Evolutionary conservation across 2,329 filamentous ascomycete genomes (phyloP).

Genomic region (Thelonectria rubi): DNA sequence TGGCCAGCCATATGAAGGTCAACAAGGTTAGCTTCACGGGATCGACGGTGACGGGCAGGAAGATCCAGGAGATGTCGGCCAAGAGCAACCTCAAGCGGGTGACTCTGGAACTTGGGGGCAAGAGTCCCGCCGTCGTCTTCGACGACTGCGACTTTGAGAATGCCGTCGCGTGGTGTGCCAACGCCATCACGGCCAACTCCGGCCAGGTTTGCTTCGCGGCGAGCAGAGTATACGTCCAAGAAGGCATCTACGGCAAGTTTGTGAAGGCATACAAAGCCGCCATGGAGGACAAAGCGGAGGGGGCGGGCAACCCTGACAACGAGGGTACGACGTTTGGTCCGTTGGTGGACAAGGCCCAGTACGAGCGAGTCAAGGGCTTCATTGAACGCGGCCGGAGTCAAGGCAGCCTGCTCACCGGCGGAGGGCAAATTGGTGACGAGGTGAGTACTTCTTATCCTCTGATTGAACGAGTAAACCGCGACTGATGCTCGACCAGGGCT

Average conservation of each 20-base stretch:
- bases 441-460: conserved; percentile 31
- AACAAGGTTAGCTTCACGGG: conserved; percentile 75
- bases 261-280: conserved; percentile 67
- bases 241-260: conserved; percentile 66
- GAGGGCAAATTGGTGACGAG: conserved; percentile 50
- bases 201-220: conserved; percentile 81
- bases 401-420: conserved; percentile 51
- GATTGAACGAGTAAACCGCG: too few species aligned
- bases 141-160: conserved; percentile 71
- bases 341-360: conserved; percentile 59
- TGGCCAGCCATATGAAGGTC: conserved; percentile 29
- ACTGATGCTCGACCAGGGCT: conserved; percentile 43
- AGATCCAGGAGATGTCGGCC: conserved; percentile 64
- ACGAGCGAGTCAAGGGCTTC: conserved; percentile 55
- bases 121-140: conserved; percentile 72
- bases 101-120: conserved; percentile 77
- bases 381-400: conserved; percentile 53
- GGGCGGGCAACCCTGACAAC: conserved; percentile 69
- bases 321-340: conserved; percentile 67
- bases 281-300: conserved; percentile 63
- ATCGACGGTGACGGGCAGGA: conserved; percentile 72
- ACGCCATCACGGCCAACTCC: conserved; percentile 71
- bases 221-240: conserved; percentile 74
- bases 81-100: conserved; percentile 70
- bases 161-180: conserved; percentile 56